phyloP scores from a whole-genome alignment of 106 monocot species.

The Phalaenopsis equestris region DNA sequence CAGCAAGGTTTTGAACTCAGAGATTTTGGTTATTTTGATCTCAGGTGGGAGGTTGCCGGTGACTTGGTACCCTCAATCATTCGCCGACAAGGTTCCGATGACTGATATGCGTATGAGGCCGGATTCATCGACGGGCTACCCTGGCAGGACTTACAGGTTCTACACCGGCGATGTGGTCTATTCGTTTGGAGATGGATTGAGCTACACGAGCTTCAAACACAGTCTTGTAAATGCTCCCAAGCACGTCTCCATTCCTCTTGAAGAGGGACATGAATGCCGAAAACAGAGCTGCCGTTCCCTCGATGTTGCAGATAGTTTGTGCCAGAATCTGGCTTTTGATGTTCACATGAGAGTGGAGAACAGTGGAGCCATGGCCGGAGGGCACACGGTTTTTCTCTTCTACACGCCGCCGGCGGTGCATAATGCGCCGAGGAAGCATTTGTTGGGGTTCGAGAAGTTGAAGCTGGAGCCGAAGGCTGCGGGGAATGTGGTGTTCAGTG shows the following conservation, averaged over 20 bases:
- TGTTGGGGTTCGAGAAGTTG: constrained; percentile 85
- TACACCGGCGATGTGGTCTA: constrained; percentile 83
- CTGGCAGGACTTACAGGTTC: constrained; percentile 89
- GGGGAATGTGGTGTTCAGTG: constrained; percentile 54
- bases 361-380: constrained; percentile 32
- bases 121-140: constrained; percentile 53
- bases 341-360: constrained; percentile 55
- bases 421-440: constrained; percentile 64
- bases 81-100: constrained; percentile 62
- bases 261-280: constrained; percentile 43
- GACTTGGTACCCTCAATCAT: constrained; percentile 91
- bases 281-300: constrained; percentile 49
- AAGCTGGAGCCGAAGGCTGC: constrained; percentile 21
- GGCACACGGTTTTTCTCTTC: constrained; percentile 80
- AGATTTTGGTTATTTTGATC: neutral
- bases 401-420: constrained; percentile 65
- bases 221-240: constrained; percentile 51
- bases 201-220: constrained; percentile 62
- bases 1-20: neutral
- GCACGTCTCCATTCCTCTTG: constrained; percentile 41
- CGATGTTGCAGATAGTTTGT: constrained; percentile 29
- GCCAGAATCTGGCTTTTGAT: constrained; percentile 41
- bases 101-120: constrained; percentile 94
- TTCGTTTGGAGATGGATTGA: constrained; percentile 78
- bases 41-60: constrained; percentile 81